A percentile compares a stretch with the other conserved stretches of the same genome.
Evolutionary conservation across 495 filamentous ascomycete species (phyloP).

Genomic region (Lasiosphaeria ovina): DNA sequence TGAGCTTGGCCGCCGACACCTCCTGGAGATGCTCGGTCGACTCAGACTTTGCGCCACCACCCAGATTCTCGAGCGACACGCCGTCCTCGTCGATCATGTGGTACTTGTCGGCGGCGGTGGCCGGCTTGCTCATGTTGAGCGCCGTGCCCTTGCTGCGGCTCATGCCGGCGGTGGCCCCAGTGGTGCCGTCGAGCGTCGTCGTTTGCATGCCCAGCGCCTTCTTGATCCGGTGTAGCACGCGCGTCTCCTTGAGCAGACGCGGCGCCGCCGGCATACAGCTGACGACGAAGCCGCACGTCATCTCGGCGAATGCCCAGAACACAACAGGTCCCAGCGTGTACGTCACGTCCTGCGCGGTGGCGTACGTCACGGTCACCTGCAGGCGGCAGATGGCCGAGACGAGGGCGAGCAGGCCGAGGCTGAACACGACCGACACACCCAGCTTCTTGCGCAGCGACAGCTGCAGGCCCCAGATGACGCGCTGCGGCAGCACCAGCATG

Average conservation of each 20-base stretch:
- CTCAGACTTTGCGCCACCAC: constrained; percentile 13
- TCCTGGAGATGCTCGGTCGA: constrained; percentile 28
- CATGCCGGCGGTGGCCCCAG: constrained; percentile 3
- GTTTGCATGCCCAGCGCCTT: constrained; percentile 10
- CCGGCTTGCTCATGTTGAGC: constrained; percentile 7
- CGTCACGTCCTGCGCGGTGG: constrained; percentile 22
- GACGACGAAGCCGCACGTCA: constrained; percentile 35
- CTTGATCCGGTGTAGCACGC: constrained; percentile 16
- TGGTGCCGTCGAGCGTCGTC: constrained; percentile 1
- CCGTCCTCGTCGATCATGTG: constrained; percentile 23
- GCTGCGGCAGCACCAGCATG: constrained; percentile 37
- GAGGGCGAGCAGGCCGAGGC: constrained; percentile 37
- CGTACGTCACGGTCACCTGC: constrained; percentile 25
- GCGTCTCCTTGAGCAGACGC: constrained; percentile 24
- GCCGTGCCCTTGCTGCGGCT: background rate
- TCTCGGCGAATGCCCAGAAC: constrained; percentile 33
- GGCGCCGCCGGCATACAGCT: constrained; percentile 27
- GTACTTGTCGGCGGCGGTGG: constrained; percentile 21
- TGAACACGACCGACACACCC: constrained; percentile 36
- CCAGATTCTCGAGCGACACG: constrained; percentile 20
- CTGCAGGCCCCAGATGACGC: constrained; percentile 36
- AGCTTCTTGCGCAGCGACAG: constrained; percentile 30
- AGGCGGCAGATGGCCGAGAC: constrained; percentile 33
- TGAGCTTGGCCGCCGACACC: too few species aligned
- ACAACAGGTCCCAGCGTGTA: constrained; percentile 22